A percentile compares a stretch with the other conserved stretches of the same genome.
phyloP scores from a whole-genome alignment of 768 basidiomycete species.

The Hypholoma sublateritium region DNA sequence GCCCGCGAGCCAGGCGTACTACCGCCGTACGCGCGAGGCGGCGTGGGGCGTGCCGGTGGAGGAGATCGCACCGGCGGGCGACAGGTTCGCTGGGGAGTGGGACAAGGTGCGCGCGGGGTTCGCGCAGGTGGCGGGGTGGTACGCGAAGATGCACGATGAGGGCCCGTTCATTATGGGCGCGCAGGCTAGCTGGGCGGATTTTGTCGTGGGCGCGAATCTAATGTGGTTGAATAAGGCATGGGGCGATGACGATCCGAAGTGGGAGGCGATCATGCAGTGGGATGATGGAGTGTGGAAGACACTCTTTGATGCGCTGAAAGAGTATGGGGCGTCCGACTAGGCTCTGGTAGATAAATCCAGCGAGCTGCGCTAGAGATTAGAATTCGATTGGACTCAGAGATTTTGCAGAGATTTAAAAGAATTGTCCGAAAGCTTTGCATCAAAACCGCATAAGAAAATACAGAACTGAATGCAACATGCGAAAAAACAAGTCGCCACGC shows the following conservation, averaged over 20 bases:
- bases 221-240: conserved; percentile 16
- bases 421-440: too few species aligned
- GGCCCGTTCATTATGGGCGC: conserved; percentile 36
- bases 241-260: conserved; percentile 34
- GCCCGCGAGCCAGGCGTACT: conserved; percentile 16
- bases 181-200: conserved; percentile 32
- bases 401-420: background rate
- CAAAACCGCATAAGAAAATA: too few species aligned
- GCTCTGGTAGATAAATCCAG: background rate
- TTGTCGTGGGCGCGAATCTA: conserved; percentile 36
- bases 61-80: conserved; percentile 20
- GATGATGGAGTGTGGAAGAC: conserved; percentile 33
- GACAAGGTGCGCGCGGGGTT: conserved; percentile 18
- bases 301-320: conserved; percentile 19
- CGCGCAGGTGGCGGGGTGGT: conserved; percentile 18
- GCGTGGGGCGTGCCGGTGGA: conserved; percentile 19
- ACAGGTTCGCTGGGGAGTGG: conserved; percentile 18
- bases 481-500: too few species aligned
- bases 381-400: too few species aligned
- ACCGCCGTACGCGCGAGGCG: conserved; percentile 17
- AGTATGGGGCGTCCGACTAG: background rate
- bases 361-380: background rate
- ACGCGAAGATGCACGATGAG: conserved; percentile 18
- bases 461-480: too few species aligned
- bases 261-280: conserved; percentile 31